Base-by-base conservation (phyloP, 2,329 filamentous ascomycete species). In the Drechslerella coelobrocha region DNA sequence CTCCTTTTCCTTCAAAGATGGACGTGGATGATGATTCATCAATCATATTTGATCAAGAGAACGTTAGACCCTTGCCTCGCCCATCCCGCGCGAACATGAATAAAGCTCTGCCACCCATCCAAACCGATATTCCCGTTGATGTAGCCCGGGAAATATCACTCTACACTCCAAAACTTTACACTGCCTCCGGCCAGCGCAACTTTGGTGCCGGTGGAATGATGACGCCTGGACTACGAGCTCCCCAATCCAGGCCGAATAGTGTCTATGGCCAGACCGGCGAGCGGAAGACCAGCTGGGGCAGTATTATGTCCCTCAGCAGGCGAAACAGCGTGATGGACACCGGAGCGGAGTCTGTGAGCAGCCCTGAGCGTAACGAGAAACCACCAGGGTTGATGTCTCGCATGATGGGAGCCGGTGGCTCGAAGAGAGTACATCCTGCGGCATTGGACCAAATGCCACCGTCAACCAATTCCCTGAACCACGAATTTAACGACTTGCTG, bases 281-380 rank as follows among this genome's bases (percentile, higher is more conserved):
- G 17, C 47, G 65, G 23, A 69, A 69, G 57, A 27, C 57, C 4
- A 69, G 65, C 52, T 69, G 65, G 65, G 57, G 57, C 9, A 69
- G 57, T 37, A 56, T 62, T 17, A 62, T 62, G 2, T 69, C 65
- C 9, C 26, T 62, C 21, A 55, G 52, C 21, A 56, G 60, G 21
- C 65, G 65, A 31, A 53, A 47, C 27, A 69, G 65, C 21, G 27
- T 54, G 8, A 54, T 69, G 52, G 65, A 61, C 23, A 50, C 43
- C 12, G 12, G 12, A n/a, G 4, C 34, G 12, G 34, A 39, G n/a
- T 14, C 4, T 21, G 12, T 31, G 1, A 57, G 62, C 12, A 41
- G 19, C n/a, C 17, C 8, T 34, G 34, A 10, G 7, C 12, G 48
- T 27, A 29, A 53, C 26, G 63, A 61, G 23, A 26, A 19, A 21